Percentiles rank a stretch among this genome's conserved stretches.
phyloP scores from a whole-genome alignment of 192 early-diverging fungal species.

The Spinellus fusiger region DNA sequence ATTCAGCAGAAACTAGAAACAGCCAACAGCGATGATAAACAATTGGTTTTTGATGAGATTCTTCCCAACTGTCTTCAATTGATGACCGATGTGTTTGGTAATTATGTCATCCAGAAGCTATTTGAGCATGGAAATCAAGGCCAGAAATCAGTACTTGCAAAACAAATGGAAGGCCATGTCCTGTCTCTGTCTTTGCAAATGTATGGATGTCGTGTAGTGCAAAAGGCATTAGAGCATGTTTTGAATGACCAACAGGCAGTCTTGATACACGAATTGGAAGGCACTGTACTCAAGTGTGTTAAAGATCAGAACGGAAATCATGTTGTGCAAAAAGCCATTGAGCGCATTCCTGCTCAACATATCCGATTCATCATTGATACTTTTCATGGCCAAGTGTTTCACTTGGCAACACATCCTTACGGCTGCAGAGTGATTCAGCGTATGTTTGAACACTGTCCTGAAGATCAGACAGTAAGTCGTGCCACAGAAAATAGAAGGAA shows the following conservation, averaged over 20 bases:
- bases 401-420: slow-evolving; percentile 94
- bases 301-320: slow-evolving; percentile 99
- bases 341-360: slow-evolving; percentile 86
- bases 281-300: slow-evolving; percentile 94
- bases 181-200: slow-evolving; percentile 91
- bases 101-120: slow-evolving; percentile 99
- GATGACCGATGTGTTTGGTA: slow-evolving; percentile 99
- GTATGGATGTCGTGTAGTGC: slow-evolving; percentile 98
- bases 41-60: slow-evolving; percentile 94
- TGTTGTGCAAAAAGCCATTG: slow-evolving; percentile 99
- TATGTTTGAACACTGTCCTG: slow-evolving; percentile 97
- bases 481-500: too few relatives aligned
- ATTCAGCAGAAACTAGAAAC: slow-evolving; percentile 98
- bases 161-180: slow-evolving; percentile 95
- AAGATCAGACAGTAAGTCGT: slow-evolving; percentile 59
- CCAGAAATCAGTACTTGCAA: slow-evolving; percentile 86
- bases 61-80: slow-evolving; percentile 82
- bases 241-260: slow-evolving; percentile 82
- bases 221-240: slow-evolving; percentile 96
- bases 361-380: slow-evolving; percentile 95
- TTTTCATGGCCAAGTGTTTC: slow-evolving; percentile 93
- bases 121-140: slow-evolving; percentile 94
- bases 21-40: slow-evolving; percentile 89
- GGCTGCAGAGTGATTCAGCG: slow-evolving; percentile 98
- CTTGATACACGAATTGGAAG: slow-evolving; percentile 87